Evolutionary conservation across 768 basidiomycete genomes (phyloP).

Genomic region (Leccinum imitatum): DNA sequence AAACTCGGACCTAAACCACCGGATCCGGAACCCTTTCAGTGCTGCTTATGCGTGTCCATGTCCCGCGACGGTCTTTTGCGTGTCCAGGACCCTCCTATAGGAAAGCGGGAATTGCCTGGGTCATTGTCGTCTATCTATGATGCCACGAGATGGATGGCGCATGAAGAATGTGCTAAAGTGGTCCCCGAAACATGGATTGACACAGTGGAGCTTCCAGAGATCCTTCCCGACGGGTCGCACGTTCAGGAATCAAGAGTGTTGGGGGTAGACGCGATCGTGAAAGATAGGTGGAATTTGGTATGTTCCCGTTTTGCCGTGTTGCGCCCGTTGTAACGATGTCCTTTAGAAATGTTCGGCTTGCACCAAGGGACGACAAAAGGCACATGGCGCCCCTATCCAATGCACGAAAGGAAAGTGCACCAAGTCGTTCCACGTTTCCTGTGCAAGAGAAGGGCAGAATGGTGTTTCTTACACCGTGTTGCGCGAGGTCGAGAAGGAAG

Average conservation of each 20-base stretch:
- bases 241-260: constrained; percentile 59
- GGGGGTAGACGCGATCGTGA: constrained; percentile 86
- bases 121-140: constrained; percentile 23
- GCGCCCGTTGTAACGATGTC: not conserved
- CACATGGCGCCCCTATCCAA: constrained; percentile 83
- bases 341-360: constrained; percentile 90
- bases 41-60: constrained; percentile 64
- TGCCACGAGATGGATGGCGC: constrained; percentile 64
- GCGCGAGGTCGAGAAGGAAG: constrained; percentile 80
- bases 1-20: constrained; percentile 65
- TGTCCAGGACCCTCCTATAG: constrained; percentile 66
- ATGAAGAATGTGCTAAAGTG: constrained; percentile 74
- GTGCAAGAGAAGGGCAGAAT: constrained; percentile 58
- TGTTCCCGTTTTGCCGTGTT: constrained; percentile 25
- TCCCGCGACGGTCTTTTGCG: constrained; percentile 53
- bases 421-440: constrained; percentile 91
- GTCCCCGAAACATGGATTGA: constrained; percentile 95
- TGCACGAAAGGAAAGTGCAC: constrained; percentile 94
- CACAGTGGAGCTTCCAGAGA: constrained; percentile 45
- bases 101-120: constrained; percentile 52
- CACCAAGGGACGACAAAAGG: constrained; percentile 60
- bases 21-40: constrained; percentile 58
- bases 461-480: constrained; percentile 61
- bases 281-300: constrained; percentile 92
- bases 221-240: constrained; percentile 32